Conservation (phyloP, 768 basidiomycete genomes). For the Trametes maxima region DNA sequence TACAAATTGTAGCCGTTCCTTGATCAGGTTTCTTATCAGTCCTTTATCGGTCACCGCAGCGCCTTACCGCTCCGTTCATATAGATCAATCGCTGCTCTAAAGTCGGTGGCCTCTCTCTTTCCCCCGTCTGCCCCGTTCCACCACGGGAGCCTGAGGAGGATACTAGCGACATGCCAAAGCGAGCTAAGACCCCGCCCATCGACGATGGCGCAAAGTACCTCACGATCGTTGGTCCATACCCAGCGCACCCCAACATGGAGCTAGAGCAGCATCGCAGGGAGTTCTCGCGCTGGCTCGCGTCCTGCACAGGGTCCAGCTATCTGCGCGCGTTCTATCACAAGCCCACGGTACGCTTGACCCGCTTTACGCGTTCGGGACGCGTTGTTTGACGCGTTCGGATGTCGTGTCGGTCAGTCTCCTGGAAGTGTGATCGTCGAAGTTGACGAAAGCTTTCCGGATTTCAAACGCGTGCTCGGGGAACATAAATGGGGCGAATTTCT, state of each 20-base stretch:
- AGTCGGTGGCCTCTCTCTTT: neutral
- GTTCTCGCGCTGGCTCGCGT: conserved; percentile 48
- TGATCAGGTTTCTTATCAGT: no score
- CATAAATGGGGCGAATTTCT: conserved; percentile 48
- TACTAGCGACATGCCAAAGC: conserved; percentile 41
- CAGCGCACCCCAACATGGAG: conserved; percentile 45
- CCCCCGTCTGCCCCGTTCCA: neutral
- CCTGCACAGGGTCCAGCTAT: conserved; percentile 37
- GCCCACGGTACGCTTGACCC: conserved; percentile 40
- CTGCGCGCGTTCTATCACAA: conserved; percentile 48
- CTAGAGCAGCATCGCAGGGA: conserved; percentile 39
- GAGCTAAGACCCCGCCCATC: conserved; percentile 41
- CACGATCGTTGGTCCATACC: conserved; percentile 49
- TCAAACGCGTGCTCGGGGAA: conserved; percentile 43
- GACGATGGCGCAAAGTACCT: conserved; percentile 50
- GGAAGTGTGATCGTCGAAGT: conserved; percentile 50
- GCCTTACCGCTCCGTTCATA: neutral
- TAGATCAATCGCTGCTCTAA: neutral
- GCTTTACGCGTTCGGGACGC: neutral
- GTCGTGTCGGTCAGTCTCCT: conserved; percentile 36
- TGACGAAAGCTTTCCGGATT: conserved; percentile 32
- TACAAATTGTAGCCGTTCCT: no score
- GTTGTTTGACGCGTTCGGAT: neutral
- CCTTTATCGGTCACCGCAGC: neutral
- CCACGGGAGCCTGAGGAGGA: neutral